Conservation (phyloP, 2,329 filamentous ascomycete genomes). For the Fusarium equiseti region DNA sequence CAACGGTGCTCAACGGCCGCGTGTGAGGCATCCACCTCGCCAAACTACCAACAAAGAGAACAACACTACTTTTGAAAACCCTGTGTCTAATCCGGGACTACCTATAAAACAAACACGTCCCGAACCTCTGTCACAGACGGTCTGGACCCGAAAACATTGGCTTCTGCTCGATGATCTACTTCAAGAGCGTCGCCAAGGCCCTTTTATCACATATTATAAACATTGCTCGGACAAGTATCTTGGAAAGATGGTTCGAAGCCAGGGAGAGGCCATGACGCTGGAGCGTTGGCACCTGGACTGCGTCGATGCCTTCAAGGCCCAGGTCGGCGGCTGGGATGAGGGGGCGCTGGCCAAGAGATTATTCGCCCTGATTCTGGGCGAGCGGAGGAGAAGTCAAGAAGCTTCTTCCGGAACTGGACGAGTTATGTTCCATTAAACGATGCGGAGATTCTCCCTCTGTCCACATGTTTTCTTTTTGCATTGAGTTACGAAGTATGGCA, state of each 20-base stretch:
- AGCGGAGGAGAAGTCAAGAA: constrained; percentile 52
- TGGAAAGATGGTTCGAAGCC: constrained; percentile 62
- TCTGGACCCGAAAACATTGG: constrained; percentile 67
- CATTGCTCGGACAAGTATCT: constrained; percentile 55
- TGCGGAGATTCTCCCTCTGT: neutral
- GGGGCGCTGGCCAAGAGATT: constrained; percentile 63
- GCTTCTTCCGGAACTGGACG: constrained; percentile 28
- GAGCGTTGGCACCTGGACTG: constrained; percentile 70
- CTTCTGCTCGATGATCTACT: constrained; percentile 64
- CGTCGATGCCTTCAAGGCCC: constrained; percentile 64
- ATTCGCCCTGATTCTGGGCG: constrained; percentile 65
- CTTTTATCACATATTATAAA: constrained; percentile 49
- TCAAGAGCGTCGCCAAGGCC: constrained; percentile 59
- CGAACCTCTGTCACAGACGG: constrained; percentile 55
- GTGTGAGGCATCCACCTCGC: constrained; percentile 13
- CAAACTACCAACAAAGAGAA: constrained; percentile 53
- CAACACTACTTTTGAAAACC: constrained; percentile 42
- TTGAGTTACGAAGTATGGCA: constrained; percentile 37
- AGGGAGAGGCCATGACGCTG: constrained; percentile 61
- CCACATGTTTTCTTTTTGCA: constrained; percentile 16
- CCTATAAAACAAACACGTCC: constrained; percentile 30
- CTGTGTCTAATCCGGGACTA: constrained; percentile 48
- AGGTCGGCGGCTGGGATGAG: constrained; percentile 65
- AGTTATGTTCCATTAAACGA: constrained; percentile 50
- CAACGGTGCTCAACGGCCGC: constrained; percentile 25